These are phyloP conservation scores for Lentinula sp. DNA, from an alignment of 768 basidiomycete species.

Conservation along the genomic window DNA sequence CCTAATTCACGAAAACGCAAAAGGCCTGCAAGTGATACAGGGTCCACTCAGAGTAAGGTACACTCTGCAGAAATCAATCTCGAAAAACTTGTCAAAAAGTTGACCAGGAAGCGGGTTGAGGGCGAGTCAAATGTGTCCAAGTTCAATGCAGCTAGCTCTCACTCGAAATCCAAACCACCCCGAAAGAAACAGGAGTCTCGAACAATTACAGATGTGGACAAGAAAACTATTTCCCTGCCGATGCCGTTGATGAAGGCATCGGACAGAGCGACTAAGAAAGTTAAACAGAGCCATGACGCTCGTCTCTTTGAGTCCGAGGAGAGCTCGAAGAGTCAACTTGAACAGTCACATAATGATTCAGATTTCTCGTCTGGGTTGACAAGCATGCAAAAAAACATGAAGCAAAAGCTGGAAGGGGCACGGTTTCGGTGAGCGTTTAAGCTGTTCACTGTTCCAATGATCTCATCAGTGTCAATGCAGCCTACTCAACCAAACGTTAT, in stretches of 20 bases:
- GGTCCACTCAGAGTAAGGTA: slow-evolving; percentile 18
- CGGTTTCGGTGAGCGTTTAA: slow-evolving; percentile 65
- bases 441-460: neutral
- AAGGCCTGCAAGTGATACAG: slow-evolving; percentile 30
- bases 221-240: slow-evolving; percentile 15
- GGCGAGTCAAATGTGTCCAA: slow-evolving; percentile 14
- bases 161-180: slow-evolving; percentile 14
- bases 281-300: slow-evolving; percentile 12
- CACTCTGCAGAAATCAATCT: slow-evolving; percentile 42
- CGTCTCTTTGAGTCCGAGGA: slow-evolving; percentile 9
- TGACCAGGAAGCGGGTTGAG: slow-evolving; percentile 21
- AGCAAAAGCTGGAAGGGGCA: slow-evolving; percentile 77
- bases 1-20: slow-evolving; percentile 49
- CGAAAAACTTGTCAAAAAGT: slow-evolving; percentile 53
- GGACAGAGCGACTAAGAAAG: slow-evolving; percentile 10
- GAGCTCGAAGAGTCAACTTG: neutral
- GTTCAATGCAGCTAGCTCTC: slow-evolving; percentile 14
- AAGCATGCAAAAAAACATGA: slow-evolving; percentile 71
- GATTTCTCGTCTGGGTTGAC: slow-evolving; percentile 39
- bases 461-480: slow-evolving; percentile 28
- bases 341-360: neutral
- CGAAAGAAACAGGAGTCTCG: slow-evolving; percentile 9
- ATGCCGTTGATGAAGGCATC: slow-evolving; percentile 15
- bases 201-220: slow-evolving; percentile 11
- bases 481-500: slow-evolving; percentile 88